Conservation (phyloP, 1,139 yeast genomes). For the Hansenula anomala region DNA sequence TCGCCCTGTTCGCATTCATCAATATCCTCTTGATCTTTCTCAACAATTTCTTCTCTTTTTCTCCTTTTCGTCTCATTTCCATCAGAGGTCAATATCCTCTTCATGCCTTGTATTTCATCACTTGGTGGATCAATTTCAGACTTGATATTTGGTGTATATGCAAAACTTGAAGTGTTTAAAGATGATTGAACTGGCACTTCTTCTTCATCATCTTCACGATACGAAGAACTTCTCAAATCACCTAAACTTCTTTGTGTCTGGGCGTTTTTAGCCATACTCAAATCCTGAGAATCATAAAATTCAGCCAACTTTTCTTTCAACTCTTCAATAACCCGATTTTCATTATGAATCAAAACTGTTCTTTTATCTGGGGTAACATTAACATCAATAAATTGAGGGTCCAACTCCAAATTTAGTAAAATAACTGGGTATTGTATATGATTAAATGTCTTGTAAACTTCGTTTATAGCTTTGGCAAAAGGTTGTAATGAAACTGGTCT, state of each 20-base stretch:
- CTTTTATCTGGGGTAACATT: slow-evolving; percentile 92
- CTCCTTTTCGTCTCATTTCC: no score
- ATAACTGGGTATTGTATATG: slow-evolving; percentile 73
- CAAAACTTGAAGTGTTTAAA: slow-evolving; percentile 1
- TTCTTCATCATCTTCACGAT: slow-evolving; percentile 1
- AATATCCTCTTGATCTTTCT: no score
- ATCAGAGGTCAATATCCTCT: neutral
- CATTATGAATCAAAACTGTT: slow-evolving; percentile 64
- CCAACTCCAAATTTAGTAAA: slow-evolving; percentile 53
- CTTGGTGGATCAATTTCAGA: neutral
- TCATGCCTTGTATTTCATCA: neutral
- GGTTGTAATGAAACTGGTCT: slow-evolving; percentile 66
- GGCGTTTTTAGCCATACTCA: slow-evolving; percentile 16
- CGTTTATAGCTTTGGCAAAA: slow-evolving; percentile 60
- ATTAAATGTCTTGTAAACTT: slow-evolving; percentile 66
- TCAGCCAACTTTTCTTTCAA: slow-evolving; percentile 37
- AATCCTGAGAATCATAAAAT: slow-evolving; percentile 43
- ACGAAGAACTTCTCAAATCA: neutral
- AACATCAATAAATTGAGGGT: slow-evolving; percentile 57
- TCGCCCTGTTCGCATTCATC: no score
- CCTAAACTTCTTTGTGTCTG: neutral
- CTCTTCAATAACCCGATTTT: slow-evolving; percentile 47
- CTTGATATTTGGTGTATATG: neutral
- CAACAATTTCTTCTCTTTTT: no score
- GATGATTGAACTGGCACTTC: slow-evolving; percentile 3